Base-by-base conservation (phyloP, 805 yeast genomes). In the Kuraishia borneana region DNA sequence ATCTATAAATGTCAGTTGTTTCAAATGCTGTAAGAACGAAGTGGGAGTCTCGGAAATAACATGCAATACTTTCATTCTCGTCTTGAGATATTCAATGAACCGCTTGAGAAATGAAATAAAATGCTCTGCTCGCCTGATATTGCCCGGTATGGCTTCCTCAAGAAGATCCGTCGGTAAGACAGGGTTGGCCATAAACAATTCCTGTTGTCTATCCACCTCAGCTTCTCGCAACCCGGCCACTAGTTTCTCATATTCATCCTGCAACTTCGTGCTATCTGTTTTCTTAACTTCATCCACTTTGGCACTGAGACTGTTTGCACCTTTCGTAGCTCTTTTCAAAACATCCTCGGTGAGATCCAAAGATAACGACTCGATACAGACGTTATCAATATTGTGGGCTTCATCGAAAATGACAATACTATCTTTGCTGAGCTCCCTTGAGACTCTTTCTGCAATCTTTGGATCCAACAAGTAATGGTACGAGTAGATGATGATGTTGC, bases 381-480 rank as follows among this genome's bases (percentile, higher is more conserved):
- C 99, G 65, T 92, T 92, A 66, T 92, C 98, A 37, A 92, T 92
- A 59, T 92, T 92, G 56, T 92, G 99, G 32, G 98, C 98, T 61
- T 92, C 99, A 60, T 92, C 99, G 52, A 92, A 92, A 26, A 92
- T 94, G 41, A 92, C 82, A 39, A 92, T 92, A 36, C 94, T 73
- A 50, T 92, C 97, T 44, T 87, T 84, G 14, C 95, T 83, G 33
- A 92, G 69, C 50, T 92, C 97, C 42, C 70, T 74, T 4, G 96
- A 87, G 16, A 92, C 99, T 40, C 98, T 66, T 43, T 87, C 96
- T 2, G 97, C 92, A 54, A 92, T 92, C 52, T 92, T 92, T 16
- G 99, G 99, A 53, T 92, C 99, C 44, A 92, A 65, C 38, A 92
- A 62, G 65, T 92, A 92, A 60, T 92, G 99, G 58, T 92, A 92